Evolutionary conservation across 108 stramenopile genomes (phyloP).

Genomic region (Fragilaria crotonensis): DNA sequence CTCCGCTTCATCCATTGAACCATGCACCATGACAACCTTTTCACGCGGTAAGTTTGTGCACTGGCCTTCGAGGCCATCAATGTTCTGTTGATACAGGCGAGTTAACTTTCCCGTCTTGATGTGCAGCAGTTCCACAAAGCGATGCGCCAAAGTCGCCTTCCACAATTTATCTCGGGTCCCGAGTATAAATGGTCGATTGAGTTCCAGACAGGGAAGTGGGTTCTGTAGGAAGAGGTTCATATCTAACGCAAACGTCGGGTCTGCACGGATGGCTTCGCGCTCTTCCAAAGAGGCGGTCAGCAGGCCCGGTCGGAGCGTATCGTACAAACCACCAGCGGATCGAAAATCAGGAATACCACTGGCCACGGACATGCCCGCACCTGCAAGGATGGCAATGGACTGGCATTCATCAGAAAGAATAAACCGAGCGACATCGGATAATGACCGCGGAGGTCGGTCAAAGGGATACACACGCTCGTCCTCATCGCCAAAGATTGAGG

Average conservation of each 20-base stretch:
- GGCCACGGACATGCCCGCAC: slow-evolving; percentile 71
- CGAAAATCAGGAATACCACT: slow-evolving; percentile 86
- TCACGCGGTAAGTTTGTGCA: slow-evolving; percentile 50
- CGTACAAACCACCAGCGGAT: slow-evolving; percentile 74
- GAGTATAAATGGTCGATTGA: slow-evolving; percentile 75
- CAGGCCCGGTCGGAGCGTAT: slow-evolving; percentile 46
- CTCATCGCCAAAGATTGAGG: too few species aligned
- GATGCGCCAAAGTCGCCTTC: slow-evolving; percentile 81
- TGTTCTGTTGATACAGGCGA: slow-evolving; percentile 76
- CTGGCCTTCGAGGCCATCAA: slow-evolving; percentile 77
- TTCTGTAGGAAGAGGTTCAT: slow-evolving; percentile 71
- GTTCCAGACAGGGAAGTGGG: slow-evolving; percentile 78
- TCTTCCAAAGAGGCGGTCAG: slow-evolving; percentile 41
- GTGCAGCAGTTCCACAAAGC: slow-evolving; percentile 76
- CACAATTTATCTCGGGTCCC: slow-evolving; percentile 54
- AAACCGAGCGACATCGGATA: too few species aligned
- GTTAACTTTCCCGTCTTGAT: slow-evolving; percentile 54
- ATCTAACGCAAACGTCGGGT: slow-evolving; percentile 59
- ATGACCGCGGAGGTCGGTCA: too few species aligned
- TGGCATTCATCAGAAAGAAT: slow-evolving; percentile 41
- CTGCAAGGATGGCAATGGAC: slow-evolving; percentile 51
- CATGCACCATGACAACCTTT: slow-evolving; percentile 77
- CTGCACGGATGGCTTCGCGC: slow-evolving; percentile 29
- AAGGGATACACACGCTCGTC: too few species aligned
- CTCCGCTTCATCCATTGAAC: slow-evolving; percentile 70